Percentiles rank a stretch among this genome's conserved stretches.
phyloP scores from a whole-genome alignment of 2,329 filamentous ascomycete species.

The Monilinia fructigena region DNA sequence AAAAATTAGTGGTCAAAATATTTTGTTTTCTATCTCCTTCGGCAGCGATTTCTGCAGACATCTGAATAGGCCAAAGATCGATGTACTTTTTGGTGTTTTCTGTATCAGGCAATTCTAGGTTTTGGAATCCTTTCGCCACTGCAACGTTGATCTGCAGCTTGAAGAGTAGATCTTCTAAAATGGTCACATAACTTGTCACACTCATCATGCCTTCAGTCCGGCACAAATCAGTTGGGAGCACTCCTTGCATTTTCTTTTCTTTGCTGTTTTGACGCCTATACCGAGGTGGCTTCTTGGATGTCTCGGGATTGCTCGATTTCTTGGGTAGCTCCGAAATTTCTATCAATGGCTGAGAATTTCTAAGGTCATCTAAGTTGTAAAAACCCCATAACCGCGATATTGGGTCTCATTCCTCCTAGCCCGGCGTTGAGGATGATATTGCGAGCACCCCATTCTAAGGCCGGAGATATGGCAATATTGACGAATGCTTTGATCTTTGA shows the following conservation, averaged over 20 bases:
- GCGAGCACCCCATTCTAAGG: conserved; percentile 79
- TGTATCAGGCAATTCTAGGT: conserved; percentile 67
- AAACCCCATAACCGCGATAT: conserved; percentile 78
- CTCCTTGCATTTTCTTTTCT: conserved; percentile 54
- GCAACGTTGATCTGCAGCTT: conserved; percentile 81
- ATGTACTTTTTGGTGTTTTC: conserved; percentile 71
- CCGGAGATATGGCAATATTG: conserved; percentile 79
- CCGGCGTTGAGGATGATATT: conserved; percentile 81
- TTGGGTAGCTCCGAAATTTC: conserved; percentile 53
- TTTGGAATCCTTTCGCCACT: conserved; percentile 76
- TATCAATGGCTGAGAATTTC: conserved; percentile 55
- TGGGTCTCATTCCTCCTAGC: conserved; percentile 83
- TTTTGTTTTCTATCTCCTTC: conserved; percentile 61
- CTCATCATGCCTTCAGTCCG: conserved; percentile 67
- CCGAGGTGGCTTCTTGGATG: conserved; percentile 33
- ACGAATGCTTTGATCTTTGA: conserved; percentile 87
- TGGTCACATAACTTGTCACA: conserved; percentile 73
- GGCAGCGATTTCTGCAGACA: conserved; percentile 78
- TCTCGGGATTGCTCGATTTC: conserved; percentile 32
- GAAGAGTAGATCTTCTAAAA: conserved; percentile 77
- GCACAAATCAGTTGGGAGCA: conserved; percentile 68
- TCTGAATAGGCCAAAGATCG: conserved; percentile 89
- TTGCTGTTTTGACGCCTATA: conserved; percentile 53
- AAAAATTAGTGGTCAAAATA: conserved; percentile 84
- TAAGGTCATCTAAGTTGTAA: conserved; percentile 76